Evolutionary conservation across 169 alveolate species (phyloP), one percentile per base, ranked within the genome.

Genomic region (Eimeria praecox): DNA sequence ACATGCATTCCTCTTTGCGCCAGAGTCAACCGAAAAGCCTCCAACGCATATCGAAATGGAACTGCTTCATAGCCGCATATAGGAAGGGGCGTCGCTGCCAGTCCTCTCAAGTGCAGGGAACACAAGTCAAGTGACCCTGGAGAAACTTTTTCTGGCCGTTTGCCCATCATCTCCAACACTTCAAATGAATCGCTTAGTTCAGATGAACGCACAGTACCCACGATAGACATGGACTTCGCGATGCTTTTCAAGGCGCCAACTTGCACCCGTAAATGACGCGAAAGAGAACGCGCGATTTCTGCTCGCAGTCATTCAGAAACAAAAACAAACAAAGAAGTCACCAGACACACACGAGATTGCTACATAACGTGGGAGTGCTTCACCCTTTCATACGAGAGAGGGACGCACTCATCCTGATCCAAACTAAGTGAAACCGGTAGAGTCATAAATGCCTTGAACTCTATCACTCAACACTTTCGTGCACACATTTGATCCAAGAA

Each of bases 1-100:
- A 46, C 85, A 73, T 73, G 85, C 49, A 73, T 18, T 6, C 85
- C 85, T 40, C 46, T 27, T 40, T 73, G 85, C 6, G 85, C 85
- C 5, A 73, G 85, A 22, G 85, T 16, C 46, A 73, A 9, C 46
- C 85, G 3, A 73, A 73, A 73, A 4, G 85, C 85, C 18, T 73
- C 85, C 9, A 30, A 35, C 18, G 46, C 52, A 40, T 73, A 73
- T 73, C 85, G 30, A 40, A n/a, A 73, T 6, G 85, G 85, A 27
- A 73, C 46, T 3, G 49, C 30, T 35, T 73, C 85, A 40, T 73
- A 73, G 40, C 52, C 8, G 46, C 85, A 73, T 3, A 73, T 18
- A 16, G 85, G 85, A 9, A 73, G 18, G 18, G 85, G 30, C 8
- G 85, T 5, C 14, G 52, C 49, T 30, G 52, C 46, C 3, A 35